Evolutionary conservation across 2,329 filamentous ascomycete species (phyloP).

Genomic region (Paraconiothyrium sp.): DNA sequence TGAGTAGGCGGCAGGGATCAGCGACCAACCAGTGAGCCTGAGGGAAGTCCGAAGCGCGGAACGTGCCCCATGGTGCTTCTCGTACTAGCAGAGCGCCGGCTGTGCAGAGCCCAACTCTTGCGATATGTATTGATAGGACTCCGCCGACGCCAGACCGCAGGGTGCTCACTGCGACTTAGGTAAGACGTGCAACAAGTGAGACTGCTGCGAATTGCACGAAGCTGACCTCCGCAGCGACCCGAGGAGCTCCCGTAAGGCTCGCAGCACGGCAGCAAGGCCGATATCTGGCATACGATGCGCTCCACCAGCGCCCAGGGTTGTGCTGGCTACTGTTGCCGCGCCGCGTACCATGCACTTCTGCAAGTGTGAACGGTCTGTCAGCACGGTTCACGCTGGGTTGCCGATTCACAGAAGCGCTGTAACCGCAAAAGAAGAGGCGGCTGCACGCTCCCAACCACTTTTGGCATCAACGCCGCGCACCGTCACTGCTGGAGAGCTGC

Average conservation of each 20-base stretch:
- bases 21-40: slow-evolving; percentile 4
- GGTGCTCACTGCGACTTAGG: neutral
- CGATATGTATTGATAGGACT: slow-evolving; percentile 1
- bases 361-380: slow-evolving; percentile 26
- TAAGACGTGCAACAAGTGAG: slow-evolving; percentile 8
- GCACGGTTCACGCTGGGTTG: slow-evolving; percentile 24
- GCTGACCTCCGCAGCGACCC: slow-evolving; percentile 9
- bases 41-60: slow-evolving; percentile 7
- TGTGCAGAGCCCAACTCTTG: slow-evolving; percentile 2
- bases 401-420: slow-evolving; percentile 34
- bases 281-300: slow-evolving; percentile 9
- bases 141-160: slow-evolving; percentile 3
- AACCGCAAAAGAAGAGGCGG: slow-evolving; percentile 34
- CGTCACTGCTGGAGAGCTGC: slow-evolving; percentile 17
- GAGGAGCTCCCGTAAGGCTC: slow-evolving; percentile 11
- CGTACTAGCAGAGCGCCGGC: neutral
- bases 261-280: neutral
- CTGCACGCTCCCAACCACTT: slow-evolving; percentile 26
- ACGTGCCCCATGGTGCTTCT: neutral
- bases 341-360: slow-evolving; percentile 5
- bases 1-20: slow-evolving; percentile 14
- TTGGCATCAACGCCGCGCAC: slow-evolving; percentile 40
- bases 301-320: slow-evolving; percentile 14
- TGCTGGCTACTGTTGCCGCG: slow-evolving; percentile 19
- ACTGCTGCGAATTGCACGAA: neutral